These are phyloP conservation scores for Myxozyma monticola DNA, from an alignment of 805 yeast genomes.

Conservation along the genomic window DNA sequence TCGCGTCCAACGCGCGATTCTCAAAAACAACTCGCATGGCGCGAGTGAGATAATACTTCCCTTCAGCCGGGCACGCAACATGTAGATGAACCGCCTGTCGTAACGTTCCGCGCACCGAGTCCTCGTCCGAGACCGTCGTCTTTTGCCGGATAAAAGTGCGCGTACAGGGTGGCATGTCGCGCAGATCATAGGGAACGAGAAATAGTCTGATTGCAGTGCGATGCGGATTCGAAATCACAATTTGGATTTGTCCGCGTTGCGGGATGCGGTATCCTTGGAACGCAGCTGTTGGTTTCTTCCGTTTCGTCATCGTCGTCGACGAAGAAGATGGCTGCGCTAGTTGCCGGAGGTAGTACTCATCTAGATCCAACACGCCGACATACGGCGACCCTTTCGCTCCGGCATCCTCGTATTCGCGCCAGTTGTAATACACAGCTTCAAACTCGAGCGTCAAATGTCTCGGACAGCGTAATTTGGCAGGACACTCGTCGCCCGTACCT, in stretches of 20 bases:
- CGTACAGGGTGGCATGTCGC: constrained; percentile 35
- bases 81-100: constrained; percentile 39
- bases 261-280: constrained; percentile 39
- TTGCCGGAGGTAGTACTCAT: constrained; percentile 1
- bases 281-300: background rate
- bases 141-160: constrained; percentile 40
- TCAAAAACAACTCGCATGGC: constrained; percentile 38
- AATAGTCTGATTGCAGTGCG: constrained; percentile 39
- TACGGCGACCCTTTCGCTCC: constrained; percentile 32
- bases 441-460: constrained; percentile 34
- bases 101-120: constrained; percentile 7
- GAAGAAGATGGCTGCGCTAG: background rate
- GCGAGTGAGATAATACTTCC: constrained; percentile 35
- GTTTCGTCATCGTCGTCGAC: background rate
- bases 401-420: constrained; percentile 18
- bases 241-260: constrained; percentile 38
- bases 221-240: constrained; percentile 38
- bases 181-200: constrained; percentile 39
- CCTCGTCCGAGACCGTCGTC: constrained; percentile 12
- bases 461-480: constrained; percentile 32
- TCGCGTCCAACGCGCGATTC: constrained; percentile 29
- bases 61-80: constrained; percentile 32
- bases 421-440: constrained; percentile 38
- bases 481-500: constrained; percentile 32
- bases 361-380: constrained; percentile 32